Base-by-base conservation (phyloP, 1,139 yeast species). In the Pichia sp. region DNA sequence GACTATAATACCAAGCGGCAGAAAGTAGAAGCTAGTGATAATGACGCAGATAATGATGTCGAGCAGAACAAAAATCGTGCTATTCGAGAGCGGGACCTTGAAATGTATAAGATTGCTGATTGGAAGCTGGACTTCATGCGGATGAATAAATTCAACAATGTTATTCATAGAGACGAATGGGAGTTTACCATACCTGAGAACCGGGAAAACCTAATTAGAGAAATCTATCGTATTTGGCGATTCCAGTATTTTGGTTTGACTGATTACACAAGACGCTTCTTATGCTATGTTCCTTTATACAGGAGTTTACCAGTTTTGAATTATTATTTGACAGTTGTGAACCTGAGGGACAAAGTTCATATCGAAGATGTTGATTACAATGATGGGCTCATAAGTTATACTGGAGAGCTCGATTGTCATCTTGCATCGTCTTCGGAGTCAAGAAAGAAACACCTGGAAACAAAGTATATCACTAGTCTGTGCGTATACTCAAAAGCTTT, bases 211-310 rank as follows among this genome's bases (percentile, higher is more conserved):
- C 39, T 40, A 35, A 32, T 46, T 7, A 38, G 44, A n/a, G 45
- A 46, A 39, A 37, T 45, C 27, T 49, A 34, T 33, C 41, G 48
- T 34, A 36, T 40, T 16, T 49, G 49, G 49, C 46, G 51, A n/a
- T 36, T 26, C 9, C 16, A 27, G 1, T 49, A 46, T 42, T 49
- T 44, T 34, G 36, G 36, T 7, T 6, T 34, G 26, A n/a, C 36
- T 6, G 36, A 34, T 34, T 34, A 10, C 26, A 34, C 11, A 7
- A 34, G 26, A 31, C 33, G 10, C 10, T 31, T 31, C 10, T 31
- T 31, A 31, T 8, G 10, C 10, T 31, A 31, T 31, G 7, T 7
- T 10, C 10, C 33, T 8, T 31, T 31, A 31, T 8, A 31, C 10
- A 8, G 7, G 7, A 8, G 9, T 8, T 31, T 31, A 31, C 33